Conservation (phyloP, 352 stramenopile species). For the Pythium apleroticum region DNA sequence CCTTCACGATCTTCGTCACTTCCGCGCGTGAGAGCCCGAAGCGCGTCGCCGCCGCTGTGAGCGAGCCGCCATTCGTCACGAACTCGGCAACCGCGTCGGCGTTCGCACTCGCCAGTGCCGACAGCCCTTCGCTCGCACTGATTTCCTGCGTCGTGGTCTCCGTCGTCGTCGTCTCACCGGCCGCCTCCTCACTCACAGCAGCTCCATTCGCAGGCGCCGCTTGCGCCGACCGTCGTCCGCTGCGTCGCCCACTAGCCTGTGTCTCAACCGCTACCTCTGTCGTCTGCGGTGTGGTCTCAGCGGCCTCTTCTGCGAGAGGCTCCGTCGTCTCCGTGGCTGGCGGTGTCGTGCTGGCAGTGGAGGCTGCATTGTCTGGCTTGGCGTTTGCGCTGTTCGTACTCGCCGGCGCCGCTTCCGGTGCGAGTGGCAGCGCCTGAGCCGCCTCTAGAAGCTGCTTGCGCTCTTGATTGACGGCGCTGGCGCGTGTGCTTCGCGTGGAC, state of each 20-base stretch:
- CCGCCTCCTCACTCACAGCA: not conserved
- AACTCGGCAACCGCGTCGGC: slow-evolving; percentile 25
- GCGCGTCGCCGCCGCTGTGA: slow-evolving; percentile 27
- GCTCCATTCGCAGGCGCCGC: not conserved
- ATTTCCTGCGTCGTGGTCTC: not conserved
- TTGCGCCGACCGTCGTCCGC: slow-evolving; percentile 6
- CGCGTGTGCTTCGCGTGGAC: slow-evolving; percentile 23
- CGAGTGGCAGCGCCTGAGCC: slow-evolving; percentile 7
- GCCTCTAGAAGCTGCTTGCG: slow-evolving; percentile 22
- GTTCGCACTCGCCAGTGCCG: not conserved
- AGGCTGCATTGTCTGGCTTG: not conserved
- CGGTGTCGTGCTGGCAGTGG: too few species aligned
- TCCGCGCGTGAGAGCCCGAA: slow-evolving; percentile 34
- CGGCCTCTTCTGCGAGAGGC: not conserved
- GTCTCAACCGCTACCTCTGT: not conserved
- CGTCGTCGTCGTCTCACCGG: not conserved
- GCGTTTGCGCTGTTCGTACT: not conserved
- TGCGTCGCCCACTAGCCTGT: slow-evolving; percentile 7
- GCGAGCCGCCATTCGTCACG: slow-evolving; percentile 28
- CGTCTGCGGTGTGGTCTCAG: not conserved
- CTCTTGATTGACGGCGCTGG: slow-evolving; percentile 17
- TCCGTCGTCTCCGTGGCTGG: not conserved
- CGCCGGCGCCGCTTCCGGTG: not conserved
- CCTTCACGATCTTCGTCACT: slow-evolving; percentile 31
- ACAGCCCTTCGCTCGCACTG: slow-evolving; percentile 6